Conservation (phyloP, 495 filamentous ascomycete species). For the Cercophora samala region DNA sequence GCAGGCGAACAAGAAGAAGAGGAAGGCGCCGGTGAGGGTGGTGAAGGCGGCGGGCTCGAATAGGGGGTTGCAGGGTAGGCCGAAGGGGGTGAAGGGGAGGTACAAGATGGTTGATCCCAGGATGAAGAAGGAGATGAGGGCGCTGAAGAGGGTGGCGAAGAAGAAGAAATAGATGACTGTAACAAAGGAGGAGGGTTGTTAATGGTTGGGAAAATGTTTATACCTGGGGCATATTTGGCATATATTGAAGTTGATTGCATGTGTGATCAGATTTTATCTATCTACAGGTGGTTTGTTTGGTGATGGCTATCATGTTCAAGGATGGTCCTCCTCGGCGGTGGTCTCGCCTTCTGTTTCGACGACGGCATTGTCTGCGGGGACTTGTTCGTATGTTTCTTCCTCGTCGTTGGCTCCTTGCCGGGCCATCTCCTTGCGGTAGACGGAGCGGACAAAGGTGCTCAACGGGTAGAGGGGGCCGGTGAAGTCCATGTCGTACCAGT, state of each 20-base stretch:
- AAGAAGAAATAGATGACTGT: conserved; percentile 32
- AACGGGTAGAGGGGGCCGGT: conserved; percentile 57
- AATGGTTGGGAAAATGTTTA: neutral
- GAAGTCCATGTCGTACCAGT: conserved; percentile 76
- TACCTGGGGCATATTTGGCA: neutral
- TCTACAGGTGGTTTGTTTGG: conserved; percentile 1
- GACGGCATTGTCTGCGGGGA: neutral
- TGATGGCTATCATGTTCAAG: neutral
- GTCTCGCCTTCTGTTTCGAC: neutral
- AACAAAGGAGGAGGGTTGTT: neutral
- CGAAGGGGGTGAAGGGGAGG: conserved; percentile 74
- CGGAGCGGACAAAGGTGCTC: conserved; percentile 49
- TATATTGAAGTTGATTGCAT: neutral
- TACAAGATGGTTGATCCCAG: conserved; percentile 98
- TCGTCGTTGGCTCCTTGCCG: too few relatives aligned
- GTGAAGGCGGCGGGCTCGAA: conserved; percentile 87
- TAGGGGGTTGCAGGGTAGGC: conserved; percentile 63
- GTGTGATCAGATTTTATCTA: too few relatives aligned
- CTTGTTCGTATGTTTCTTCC: neutral
- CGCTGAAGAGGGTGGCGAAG: conserved; percentile 69
- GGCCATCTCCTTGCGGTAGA: conserved; percentile 13
- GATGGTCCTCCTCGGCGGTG: neutral
- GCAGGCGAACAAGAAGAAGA: conserved; percentile 83
- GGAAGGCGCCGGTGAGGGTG: conserved; percentile 76
- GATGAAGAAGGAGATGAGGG: conserved; percentile 97